Percentiles rank a stretch among this genome's conserved stretches.
Conservation (phyloP, 2,329 filamentous ascomycete species). For the Purpureocillium lavendulum region DNA sequence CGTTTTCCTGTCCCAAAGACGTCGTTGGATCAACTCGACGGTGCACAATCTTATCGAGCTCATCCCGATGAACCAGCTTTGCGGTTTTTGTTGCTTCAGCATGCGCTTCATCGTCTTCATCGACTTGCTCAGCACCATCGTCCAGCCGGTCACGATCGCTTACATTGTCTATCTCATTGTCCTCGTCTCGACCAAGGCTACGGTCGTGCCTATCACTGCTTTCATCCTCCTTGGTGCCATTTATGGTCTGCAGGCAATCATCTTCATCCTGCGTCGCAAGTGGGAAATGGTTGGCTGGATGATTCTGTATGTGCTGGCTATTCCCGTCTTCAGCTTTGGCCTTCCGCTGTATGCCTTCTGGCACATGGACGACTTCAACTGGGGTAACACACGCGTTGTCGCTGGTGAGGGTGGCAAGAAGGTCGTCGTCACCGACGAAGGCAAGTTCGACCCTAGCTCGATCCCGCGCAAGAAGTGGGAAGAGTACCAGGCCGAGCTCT, state of each 20-base stretch:
- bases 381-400: slow-evolving; percentile 97
- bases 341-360: slow-evolving; percentile 94
- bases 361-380: slow-evolving; percentile 99
- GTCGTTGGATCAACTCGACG: slow-evolving; percentile 99
- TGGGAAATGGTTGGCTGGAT: slow-evolving; percentile 99
- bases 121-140: slow-evolving; percentile 82
- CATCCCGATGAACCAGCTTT: slow-evolving; percentile 86
- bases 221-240: slow-evolving; percentile 92
- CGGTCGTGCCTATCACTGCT: slow-evolving; percentile 69
- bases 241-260: slow-evolving; percentile 92
- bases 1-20: slow-evolving; percentile 95
- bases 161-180: slow-evolving; percentile 90
- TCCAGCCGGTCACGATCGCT: slow-evolving; percentile 83
- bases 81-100: slow-evolving; percentile 99
- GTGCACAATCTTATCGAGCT: slow-evolving; percentile 97
- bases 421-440: slow-evolving; percentile 89
- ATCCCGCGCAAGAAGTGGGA: slow-evolving; percentile 99
- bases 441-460: slow-evolving; percentile 87
- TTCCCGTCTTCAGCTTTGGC: slow-evolving; percentile 84
- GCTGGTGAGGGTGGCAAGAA: slow-evolving; percentile 90
- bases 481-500: slow-evolving; percentile 95
- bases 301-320: slow-evolving; percentile 86
- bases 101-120: slow-evolving; percentile 98
- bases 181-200: slow-evolving; percentile 51
- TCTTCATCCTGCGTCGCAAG: slow-evolving; percentile 92